These are phyloP conservation scores for Populus hybrid DNA, from an alignment of 441 rosid species.

Conservation along the genomic window DNA sequence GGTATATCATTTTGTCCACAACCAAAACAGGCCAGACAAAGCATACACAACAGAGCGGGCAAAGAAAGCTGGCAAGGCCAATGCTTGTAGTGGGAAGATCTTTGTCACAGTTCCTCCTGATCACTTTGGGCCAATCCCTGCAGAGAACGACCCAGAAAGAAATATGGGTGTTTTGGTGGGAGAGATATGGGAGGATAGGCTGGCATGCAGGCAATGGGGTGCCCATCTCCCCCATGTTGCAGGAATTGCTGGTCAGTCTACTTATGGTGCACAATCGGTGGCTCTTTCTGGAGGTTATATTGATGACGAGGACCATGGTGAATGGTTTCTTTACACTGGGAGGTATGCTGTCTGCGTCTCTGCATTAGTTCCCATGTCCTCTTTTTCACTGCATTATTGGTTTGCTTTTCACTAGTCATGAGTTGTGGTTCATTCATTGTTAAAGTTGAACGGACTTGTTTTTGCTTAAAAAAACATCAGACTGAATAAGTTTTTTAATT, in stretches of 20 bases:
- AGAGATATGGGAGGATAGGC: conserved; percentile 65
- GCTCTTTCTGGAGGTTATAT: conserved; percentile 80
- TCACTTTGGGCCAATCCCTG: conserved; percentile 79
- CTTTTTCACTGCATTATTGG: too few relatives aligned
- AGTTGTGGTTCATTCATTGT: background rate
- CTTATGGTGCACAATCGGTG: conserved; percentile 73
- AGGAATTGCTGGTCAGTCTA: conserved; percentile 77
- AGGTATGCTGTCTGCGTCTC: conserved; percentile 40
- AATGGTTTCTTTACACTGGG: conserved; percentile 91
- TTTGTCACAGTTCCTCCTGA: conserved; percentile 67
- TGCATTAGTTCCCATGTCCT: background rate
- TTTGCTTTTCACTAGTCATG: background rate
- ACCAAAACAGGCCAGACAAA: conserved; percentile 69
- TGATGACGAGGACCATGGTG: conserved; percentile 94
- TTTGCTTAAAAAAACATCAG: background rate
- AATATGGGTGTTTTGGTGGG: conserved; percentile 81
- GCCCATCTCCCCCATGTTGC: conserved; percentile 76
- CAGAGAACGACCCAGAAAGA: conserved; percentile 71
- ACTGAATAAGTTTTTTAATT: background rate
- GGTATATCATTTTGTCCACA: conserved; percentile 46
- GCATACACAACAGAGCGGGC: conserved; percentile 85
- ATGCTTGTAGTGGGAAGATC: conserved; percentile 77
- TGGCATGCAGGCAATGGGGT: conserved; percentile 78
- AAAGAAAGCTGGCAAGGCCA: conserved; percentile 62
- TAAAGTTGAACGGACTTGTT: background rate